phyloP scores from a whole-genome alignment of 2,329 filamentous ascomycete species.

The Aspergillus sergii region DNA sequence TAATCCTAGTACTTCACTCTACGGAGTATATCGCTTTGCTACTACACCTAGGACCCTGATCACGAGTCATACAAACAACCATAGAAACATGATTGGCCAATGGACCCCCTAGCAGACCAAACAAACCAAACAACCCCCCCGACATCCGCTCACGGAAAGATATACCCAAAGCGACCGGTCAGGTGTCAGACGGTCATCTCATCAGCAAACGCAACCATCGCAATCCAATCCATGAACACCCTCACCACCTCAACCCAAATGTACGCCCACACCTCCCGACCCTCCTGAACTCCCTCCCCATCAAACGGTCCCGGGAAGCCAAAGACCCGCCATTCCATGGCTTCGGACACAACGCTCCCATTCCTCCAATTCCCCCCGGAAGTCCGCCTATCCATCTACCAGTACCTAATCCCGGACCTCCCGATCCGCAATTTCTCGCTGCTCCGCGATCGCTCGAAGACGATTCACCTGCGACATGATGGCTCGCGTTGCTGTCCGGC shows the following conservation, averaged over 20 bases:
- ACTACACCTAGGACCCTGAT: not conserved
- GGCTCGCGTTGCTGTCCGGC: slow-evolving; percentile 10
- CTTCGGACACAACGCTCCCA: not conserved
- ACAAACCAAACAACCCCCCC: not conserved
- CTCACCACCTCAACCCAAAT: not conserved
- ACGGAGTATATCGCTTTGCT: too few species aligned
- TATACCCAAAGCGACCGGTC: not conserved
- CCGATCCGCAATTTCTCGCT: slow-evolving; percentile 10
- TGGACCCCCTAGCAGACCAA: not conserved
- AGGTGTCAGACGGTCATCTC: not conserved
- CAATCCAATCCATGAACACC: not conserved
- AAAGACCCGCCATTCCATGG: slow-evolving; percentile 6
- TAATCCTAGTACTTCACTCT: too few species aligned
- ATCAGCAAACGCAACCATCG: not conserved
- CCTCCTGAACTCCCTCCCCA: not conserved
- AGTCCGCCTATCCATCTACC: slow-evolving; percentile 10
- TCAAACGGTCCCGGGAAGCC: not conserved
- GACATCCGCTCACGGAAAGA: not conserved
- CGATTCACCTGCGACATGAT: slow-evolving; percentile 4
- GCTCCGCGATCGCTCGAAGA: slow-evolving; percentile 8
- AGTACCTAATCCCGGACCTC: slow-evolving; percentile 9
- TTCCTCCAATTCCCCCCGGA: slow-evolving; percentile 10
- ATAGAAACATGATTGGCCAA: not conserved
- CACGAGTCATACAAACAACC: not conserved
- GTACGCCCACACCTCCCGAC: not conserved